phyloP scores from a whole-genome alignment of 257 asterid genomes.

The Lavandula angustifolia region DNA sequence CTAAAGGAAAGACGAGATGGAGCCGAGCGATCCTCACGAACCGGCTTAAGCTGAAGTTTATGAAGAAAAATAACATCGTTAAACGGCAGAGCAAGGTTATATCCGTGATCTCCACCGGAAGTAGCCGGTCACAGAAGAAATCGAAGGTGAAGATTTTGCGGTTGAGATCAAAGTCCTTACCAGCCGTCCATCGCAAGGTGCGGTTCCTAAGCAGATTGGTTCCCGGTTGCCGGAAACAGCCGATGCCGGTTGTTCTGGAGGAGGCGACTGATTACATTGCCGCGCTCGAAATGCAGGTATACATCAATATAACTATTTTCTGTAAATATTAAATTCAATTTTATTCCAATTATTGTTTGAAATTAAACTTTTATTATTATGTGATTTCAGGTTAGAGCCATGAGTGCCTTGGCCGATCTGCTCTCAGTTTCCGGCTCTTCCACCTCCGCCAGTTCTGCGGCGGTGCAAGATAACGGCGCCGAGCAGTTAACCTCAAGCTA shows the following conservation, averaged over 20 bases:
- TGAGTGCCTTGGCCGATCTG: slow-evolving; percentile 75
- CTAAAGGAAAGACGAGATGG: slow-evolving; percentile 85
- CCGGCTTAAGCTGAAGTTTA: slow-evolving; percentile 71
- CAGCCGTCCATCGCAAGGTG: slow-evolving; percentile 78
- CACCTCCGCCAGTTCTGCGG: slow-evolving; percentile 2
- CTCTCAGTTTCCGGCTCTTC: slow-evolving; percentile 60
- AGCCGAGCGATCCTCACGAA: slow-evolving; percentile 87
- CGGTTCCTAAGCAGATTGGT: slow-evolving; percentile 73
- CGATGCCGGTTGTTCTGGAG: slow-evolving; percentile 86
- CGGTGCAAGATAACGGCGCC: slow-evolving; percentile 13
- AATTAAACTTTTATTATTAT: not conserved
- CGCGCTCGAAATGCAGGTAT: slow-evolving; percentile 89
- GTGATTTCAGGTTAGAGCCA: slow-evolving; percentile 61
- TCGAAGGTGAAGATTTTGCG: slow-evolving; percentile 55
- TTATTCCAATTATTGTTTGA: not conserved
- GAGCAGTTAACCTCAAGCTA: slow-evolving; percentile 39
- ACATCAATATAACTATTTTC: not conserved
- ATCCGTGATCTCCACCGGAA: slow-evolving; percentile 40
- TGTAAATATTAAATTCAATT: not conserved
- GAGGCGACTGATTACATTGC: slow-evolving; percentile 91
- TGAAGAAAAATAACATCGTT: slow-evolving; percentile 58
- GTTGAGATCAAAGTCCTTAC: slow-evolving; percentile 59
- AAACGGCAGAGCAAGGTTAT: slow-evolving; percentile 52
- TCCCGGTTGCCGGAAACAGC: slow-evolving; percentile 91
- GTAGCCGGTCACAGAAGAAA: slow-evolving; percentile 52